A percentile compares a stretch with the other conserved stretches of the same genome.
These are phyloP conservation scores for Lactarius evosmus DNA, from an alignment of 768 basidiomycete species.

Conservation along the genomic window DNA sequence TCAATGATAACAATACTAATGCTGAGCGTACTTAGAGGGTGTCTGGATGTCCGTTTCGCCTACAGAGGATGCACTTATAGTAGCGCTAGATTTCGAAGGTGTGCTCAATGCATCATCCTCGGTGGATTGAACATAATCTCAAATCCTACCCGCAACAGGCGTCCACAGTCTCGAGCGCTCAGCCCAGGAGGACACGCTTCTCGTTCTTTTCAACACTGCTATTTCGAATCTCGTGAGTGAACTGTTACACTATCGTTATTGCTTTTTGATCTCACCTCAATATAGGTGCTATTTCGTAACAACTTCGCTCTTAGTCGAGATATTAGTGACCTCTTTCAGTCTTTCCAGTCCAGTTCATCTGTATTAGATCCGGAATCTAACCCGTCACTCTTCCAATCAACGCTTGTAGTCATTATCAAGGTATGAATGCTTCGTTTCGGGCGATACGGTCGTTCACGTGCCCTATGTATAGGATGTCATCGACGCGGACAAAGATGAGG, in stretches of 20 bases:
- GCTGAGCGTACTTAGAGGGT: slow-evolving; percentile 39
- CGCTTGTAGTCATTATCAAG: slow-evolving; percentile 60
- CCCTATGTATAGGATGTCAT: slow-evolving; percentile 49
- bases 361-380: slow-evolving; percentile 57
- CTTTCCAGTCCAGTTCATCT: slow-evolving; percentile 54
- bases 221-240: slow-evolving; percentile 45
- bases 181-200: slow-evolving; percentile 44
- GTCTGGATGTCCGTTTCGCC: slow-evolving; percentile 68
- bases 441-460: neutral
- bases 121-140: neutral
- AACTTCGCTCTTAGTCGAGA: slow-evolving; percentile 60
- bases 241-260: neutral
- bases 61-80: slow-evolving; percentile 48
- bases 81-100: slow-evolving; percentile 65
- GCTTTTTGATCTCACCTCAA: neutral
- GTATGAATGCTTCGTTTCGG: slow-evolving; percentile 30
- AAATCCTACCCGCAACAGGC: slow-evolving; percentile 34
- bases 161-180: slow-evolving; percentile 63
- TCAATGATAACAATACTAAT: neutral
- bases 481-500: slow-evolving; percentile 56
- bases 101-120: neutral
- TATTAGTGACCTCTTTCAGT: slow-evolving; percentile 56
- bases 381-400: slow-evolving; percentile 55
- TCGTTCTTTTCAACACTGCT: neutral
- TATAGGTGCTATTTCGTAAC: slow-evolving; percentile 57